Evolutionary conservation across 2,329 filamentous ascomycete species (phyloP).

Genomic region (Pestalotiopsis sp.): DNA sequence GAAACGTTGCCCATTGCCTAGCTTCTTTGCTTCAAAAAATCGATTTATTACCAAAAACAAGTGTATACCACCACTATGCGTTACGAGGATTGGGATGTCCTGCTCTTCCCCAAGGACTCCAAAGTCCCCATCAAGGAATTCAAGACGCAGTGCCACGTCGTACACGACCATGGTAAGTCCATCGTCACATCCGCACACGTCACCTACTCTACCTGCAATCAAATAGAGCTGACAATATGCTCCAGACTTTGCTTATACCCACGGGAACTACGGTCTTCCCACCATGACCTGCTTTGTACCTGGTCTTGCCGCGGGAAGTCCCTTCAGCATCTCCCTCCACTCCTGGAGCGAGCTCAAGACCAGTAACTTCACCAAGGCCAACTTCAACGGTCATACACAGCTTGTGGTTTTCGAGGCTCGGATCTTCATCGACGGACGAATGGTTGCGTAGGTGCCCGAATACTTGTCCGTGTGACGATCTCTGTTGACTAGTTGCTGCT

Average conservation of each 20-base stretch:
- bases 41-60: slow-evolving; percentile 13
- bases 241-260: slow-evolving; percentile 55
- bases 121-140: slow-evolving; percentile 81
- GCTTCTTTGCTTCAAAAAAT: background rate
- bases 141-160: slow-evolving; percentile 74
- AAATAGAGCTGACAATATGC: background rate
- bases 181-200: background rate
- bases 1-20: background rate
- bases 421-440: slow-evolving; percentile 69
- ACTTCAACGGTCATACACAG: slow-evolving; percentile 57
- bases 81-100: slow-evolving; percentile 84
- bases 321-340: slow-evolving; percentile 76
- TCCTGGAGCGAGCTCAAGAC: slow-evolving; percentile 67
- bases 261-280: slow-evolving; percentile 56
- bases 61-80: slow-evolving; percentile 61
- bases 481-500: background rate
- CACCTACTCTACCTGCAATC: slow-evolving; percentile 6
- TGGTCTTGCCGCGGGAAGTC: slow-evolving; percentile 57
- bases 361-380: slow-evolving; percentile 58
- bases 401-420: slow-evolving; percentile 65
- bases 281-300: slow-evolving; percentile 74
- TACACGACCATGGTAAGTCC: slow-evolving; percentile 50
- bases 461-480: too few species aligned
- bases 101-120: slow-evolving; percentile 72
- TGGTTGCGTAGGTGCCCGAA: slow-evolving; percentile 56